Percentiles rank a stretch among this genome's conserved stretches.
phyloP scores from a whole-genome alignment of 345 rosid genomes.

The Brassica napus region DNA sequence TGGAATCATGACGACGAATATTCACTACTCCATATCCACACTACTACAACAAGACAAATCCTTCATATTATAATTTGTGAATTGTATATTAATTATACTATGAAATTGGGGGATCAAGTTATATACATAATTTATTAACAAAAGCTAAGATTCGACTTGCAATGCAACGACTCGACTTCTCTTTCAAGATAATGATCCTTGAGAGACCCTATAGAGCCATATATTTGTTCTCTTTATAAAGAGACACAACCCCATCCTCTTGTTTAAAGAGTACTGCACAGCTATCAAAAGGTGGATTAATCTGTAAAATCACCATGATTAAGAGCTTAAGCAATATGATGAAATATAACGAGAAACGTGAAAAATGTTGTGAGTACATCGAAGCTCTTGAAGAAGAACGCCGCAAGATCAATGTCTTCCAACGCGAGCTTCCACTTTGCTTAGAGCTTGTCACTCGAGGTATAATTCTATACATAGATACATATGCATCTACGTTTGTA shows the following conservation, averaged over 20 bases:
- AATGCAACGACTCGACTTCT: constrained; percentile 41
- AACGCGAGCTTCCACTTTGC: constrained; percentile 94
- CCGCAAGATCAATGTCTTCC: constrained; percentile 84
- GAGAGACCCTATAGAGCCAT: constrained; percentile 74
- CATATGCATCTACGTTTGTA: background rate
- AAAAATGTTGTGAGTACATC: constrained; percentile 56
- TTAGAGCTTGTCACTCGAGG: constrained; percentile 91
- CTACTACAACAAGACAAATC: constrained; percentile 18
- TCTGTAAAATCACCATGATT: constrained; percentile 22
- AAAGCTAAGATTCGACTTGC: constrained; percentile 51
- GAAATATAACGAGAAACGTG: constrained; percentile 54
- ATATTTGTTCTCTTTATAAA: constrained; percentile 32
- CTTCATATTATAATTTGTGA: constrained; percentile 7
- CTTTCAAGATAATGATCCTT: constrained; percentile 25
- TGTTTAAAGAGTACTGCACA: background rate
- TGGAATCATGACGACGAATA: constrained; percentile 31
- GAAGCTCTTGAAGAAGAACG: constrained; percentile 83
- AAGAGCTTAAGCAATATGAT: constrained; percentile 41
- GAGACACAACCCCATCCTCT: constrained; percentile 24
- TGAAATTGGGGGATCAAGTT: constrained; percentile 1
- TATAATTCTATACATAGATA: background rate
- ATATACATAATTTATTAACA: constrained; percentile 13
- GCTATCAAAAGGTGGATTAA: constrained; percentile 9
- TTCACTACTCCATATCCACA: constrained; percentile 27
- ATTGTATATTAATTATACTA: constrained; percentile 1